Base-by-base conservation (phyloP, 2,329 filamentous ascomycete genomes). In the Alternaria gaisen region DNA sequence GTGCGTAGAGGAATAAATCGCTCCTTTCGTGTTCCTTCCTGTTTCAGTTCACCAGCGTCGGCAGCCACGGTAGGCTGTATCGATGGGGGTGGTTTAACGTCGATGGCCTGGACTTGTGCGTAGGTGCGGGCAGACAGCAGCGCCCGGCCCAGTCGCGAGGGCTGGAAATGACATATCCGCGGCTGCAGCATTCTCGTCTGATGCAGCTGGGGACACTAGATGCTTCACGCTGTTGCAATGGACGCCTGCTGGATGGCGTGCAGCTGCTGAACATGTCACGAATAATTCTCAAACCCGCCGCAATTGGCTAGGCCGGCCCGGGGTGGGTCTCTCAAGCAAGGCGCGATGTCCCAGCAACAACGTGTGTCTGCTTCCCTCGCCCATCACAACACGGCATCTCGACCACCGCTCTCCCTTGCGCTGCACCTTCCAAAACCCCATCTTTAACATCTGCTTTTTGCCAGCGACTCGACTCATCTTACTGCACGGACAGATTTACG, bases 1-100 rank as follows among this genome's bases (percentile, higher is more conserved):
- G 91, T 95, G 72, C 92, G 89, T 79, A 98, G 78, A 32, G 80
- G 77, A 62, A 83, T 80, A 63, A 77, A 77, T 43, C 71, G 65
- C 20, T 79, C 75, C 40, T 71, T 74, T 5, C 75, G 70, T 7
- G 73, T 62, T 46, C 72, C 71, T 48, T 73, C 68, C 46, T 66
- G 46, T 43, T 71, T 68, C 32, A 70, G 46, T 18, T 70, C 55
- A 11, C 61, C 65, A 48, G 61, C 68, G 24, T 77, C 69, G 38
- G 70, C 77, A 68, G 65, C 64, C 34, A 72, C 68, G 52, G 68
- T 69, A 77, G 72, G 68, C 79, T 79, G 68, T 44, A 72, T 72
- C 61, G 62, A 58, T 9, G 76, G 74, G 42, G 73, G 70, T 50
- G 73, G 67, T 55, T 66, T 66, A 42, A 74, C 60, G 52, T 83